A percentile compares a stretch with the other conserved stretches of the same genome.
phyloP scores from a whole-genome alignment of 202 grass and related monocot genomes.

The Saccharum hybrid region DNA sequence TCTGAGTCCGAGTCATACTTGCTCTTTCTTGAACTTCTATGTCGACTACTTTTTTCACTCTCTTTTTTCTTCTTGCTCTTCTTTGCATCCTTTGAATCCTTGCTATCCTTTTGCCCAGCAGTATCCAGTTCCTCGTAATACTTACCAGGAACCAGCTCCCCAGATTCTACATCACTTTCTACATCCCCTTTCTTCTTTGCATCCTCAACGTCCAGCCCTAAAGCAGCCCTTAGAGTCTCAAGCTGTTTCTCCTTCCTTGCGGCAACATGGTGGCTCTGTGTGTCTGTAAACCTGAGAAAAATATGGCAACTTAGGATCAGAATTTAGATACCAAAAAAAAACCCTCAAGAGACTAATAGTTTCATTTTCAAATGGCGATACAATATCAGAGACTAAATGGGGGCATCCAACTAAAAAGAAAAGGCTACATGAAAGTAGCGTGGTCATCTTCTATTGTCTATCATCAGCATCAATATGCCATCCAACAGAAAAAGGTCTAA shows the following conservation, averaged over 20 bases:
- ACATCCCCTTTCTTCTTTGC: conserved; percentile 58
- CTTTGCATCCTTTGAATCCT: conserved; percentile 36
- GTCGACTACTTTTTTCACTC: conserved; percentile 33
- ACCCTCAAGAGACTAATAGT: conserved; percentile 4
- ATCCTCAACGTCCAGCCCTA: conserved; percentile 58
- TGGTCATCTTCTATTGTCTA: background rate
- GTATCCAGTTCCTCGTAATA: conserved; percentile 44
- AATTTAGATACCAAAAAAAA: conserved; percentile 7
- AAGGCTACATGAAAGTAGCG: background rate
- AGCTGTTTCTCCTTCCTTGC: conserved; percentile 91
- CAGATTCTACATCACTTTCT: conserved; percentile 88
- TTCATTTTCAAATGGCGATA: background rate
- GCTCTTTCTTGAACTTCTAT: conserved; percentile 49
- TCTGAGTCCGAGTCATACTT: conserved; percentile 53
- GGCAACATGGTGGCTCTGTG: conserved; percentile 87
- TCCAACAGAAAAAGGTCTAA: background rate
- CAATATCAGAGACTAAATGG: background rate
- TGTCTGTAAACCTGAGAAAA: conserved; percentile 68
- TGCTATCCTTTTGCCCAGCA: conserved; percentile 41
- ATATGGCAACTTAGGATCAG: conserved; percentile 14
- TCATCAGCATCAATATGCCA: background rate
- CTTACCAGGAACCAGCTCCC: conserved; percentile 82
- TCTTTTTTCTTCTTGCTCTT: conserved; percentile 47
- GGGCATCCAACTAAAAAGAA: background rate
- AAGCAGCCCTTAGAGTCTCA: conserved; percentile 75